phyloP scores from a whole-genome alignment of 257 asterid species.

The Fraxinus pennsylvanica region DNA sequence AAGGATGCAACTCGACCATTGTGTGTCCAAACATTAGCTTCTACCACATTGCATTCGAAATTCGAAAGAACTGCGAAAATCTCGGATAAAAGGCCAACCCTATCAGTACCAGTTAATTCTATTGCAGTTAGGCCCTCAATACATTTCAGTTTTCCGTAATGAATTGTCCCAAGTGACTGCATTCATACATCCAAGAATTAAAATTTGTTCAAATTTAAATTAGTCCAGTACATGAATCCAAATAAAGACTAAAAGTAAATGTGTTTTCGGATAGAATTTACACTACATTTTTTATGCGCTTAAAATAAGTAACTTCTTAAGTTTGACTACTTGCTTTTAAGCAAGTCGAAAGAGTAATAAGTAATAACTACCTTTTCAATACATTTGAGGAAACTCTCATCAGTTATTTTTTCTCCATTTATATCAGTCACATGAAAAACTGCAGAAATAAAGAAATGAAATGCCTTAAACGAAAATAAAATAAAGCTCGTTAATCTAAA shows the following conservation, averaged over 20 bases:
- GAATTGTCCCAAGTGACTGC: constrained; percentile 82
- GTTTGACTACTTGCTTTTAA: too few species aligned
- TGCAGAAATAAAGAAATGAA: constrained; percentile 41
- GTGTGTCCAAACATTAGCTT: constrained; percentile 91
- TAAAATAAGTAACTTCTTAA: not conserved
- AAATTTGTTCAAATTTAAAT: not conserved
- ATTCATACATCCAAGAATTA: constrained; percentile 11
- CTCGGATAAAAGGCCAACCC: constrained; percentile 87
- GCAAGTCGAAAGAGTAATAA: not conserved
- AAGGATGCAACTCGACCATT: constrained; percentile 84
- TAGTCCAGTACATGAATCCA: not conserved
- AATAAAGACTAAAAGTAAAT: not conserved
- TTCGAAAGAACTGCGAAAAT: constrained; percentile 79
- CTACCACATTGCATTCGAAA: constrained; percentile 67
- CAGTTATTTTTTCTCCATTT: constrained; percentile 85
- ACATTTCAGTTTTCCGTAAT: constrained; percentile 51
- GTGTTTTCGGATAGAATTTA: not conserved
- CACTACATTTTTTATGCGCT: too few species aligned
- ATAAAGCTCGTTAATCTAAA: not conserved
- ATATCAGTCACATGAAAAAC: constrained; percentile 95
- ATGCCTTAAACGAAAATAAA: constrained; percentile 25
- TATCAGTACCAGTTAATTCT: constrained; percentile 83
- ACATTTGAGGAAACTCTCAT: constrained; percentile 73
- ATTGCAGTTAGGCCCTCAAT: constrained; percentile 71
- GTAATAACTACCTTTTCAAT: constrained; percentile 69